Conservation (phyloP, 2,329 filamentous ascomycete species). For the Paramyrothecium roridum region DNA sequence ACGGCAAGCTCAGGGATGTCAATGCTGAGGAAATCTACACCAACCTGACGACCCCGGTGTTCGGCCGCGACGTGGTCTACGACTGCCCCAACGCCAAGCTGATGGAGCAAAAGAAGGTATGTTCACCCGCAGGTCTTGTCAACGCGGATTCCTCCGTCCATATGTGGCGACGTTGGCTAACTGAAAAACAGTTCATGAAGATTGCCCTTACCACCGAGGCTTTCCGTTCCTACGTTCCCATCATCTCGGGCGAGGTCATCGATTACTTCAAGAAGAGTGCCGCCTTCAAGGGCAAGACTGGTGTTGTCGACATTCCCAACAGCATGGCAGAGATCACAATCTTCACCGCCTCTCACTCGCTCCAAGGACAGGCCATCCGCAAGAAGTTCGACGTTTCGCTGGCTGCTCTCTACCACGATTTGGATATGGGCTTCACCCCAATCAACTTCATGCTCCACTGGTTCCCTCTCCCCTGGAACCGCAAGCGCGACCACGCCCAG, state of each 20-base stretch:
- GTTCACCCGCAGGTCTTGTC: constrained; percentile 8
- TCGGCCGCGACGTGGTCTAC: constrained; percentile 84
- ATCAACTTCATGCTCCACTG: constrained; percentile 90
- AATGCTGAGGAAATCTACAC: constrained; percentile 89
- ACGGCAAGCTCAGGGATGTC: constrained; percentile 85
- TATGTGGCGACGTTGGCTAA: constrained; percentile 8
- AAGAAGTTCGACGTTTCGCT: constrained; percentile 77
- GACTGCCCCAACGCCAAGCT: constrained; percentile 88
- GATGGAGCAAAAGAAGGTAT: constrained; percentile 94
- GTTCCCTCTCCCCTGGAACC: constrained; percentile 86
- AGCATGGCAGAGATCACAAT: constrained; percentile 85
- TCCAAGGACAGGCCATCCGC: constrained; percentile 82
- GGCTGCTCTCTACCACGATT: constrained; percentile 79
- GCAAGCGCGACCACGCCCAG: constrained; percentile 75
- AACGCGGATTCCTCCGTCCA: neutral
- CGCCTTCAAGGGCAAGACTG: constrained; percentile 64
- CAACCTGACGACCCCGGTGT: constrained; percentile 68
- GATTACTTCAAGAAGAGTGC: constrained; percentile 68
- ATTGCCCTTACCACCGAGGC: constrained; percentile 73
- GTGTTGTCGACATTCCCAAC: constrained; percentile 68
- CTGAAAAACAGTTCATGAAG: constrained; percentile 65
- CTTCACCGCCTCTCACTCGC: constrained; percentile 81
- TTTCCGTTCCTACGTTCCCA: constrained; percentile 71
- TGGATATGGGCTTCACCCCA: constrained; percentile 85
- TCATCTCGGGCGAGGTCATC: constrained; percentile 73